A percentile compares a stretch with the other conserved stretches of the same genome.
These are phyloP conservation scores for Nemania abortiva DNA, from an alignment of 2,329 filamentous ascomycete species.

Conservation along the genomic window DNA sequence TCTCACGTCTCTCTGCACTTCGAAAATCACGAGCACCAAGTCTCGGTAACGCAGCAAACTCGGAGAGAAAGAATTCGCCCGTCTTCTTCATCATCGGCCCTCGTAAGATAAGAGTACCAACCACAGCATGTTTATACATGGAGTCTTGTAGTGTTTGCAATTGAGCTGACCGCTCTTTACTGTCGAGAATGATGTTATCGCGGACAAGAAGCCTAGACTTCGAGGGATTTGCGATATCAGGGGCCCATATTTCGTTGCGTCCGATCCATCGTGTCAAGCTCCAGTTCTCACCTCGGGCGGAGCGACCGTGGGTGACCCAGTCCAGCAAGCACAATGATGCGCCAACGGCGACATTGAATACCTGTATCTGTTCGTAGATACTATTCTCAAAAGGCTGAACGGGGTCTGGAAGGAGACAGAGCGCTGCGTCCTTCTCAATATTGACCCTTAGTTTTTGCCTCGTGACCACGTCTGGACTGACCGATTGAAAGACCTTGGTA, in stretches of 20 bases:
- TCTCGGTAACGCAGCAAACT: slow-evolving; percentile 82
- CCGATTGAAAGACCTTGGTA: slow-evolving; percentile 94
- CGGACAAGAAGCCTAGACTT: slow-evolving; percentile 78
- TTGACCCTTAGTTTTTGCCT: slow-evolving; percentile 67
- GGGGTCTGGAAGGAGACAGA: slow-evolving; percentile 86
- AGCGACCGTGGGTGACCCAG: slow-evolving; percentile 92
- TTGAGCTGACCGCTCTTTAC: slow-evolving; percentile 57
- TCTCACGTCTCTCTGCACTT: slow-evolving; percentile 60
- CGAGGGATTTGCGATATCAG: slow-evolving; percentile 49
- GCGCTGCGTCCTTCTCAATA: slow-evolving; percentile 63
- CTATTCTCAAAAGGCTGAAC: slow-evolving; percentile 90
- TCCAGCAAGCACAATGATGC: slow-evolving; percentile 85
- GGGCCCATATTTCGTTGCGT: slow-evolving; percentile 86
- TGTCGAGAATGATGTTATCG: slow-evolving; percentile 83
- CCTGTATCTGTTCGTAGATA: slow-evolving; percentile 85
- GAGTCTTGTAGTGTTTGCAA: slow-evolving; percentile 64
- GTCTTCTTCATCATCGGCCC: slow-evolving; percentile 76
- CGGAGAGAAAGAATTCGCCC: slow-evolving; percentile 79
- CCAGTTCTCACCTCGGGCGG: slow-evolving; percentile 90
- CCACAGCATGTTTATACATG: slow-evolving; percentile 80
- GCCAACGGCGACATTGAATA: slow-evolving; percentile 71
- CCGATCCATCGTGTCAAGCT: slow-evolving; percentile 82
- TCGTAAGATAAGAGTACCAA: slow-evolving; percentile 86
- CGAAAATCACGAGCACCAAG: slow-evolving; percentile 86
- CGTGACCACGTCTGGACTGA: slow-evolving; percentile 66